Percentiles rank a stretch among this genome's conserved stretches.
These are phyloP conservation scores for Strobilomyces confusus DNA, from an alignment of 768 basidiomycete species.

Conservation along the genomic window DNA sequence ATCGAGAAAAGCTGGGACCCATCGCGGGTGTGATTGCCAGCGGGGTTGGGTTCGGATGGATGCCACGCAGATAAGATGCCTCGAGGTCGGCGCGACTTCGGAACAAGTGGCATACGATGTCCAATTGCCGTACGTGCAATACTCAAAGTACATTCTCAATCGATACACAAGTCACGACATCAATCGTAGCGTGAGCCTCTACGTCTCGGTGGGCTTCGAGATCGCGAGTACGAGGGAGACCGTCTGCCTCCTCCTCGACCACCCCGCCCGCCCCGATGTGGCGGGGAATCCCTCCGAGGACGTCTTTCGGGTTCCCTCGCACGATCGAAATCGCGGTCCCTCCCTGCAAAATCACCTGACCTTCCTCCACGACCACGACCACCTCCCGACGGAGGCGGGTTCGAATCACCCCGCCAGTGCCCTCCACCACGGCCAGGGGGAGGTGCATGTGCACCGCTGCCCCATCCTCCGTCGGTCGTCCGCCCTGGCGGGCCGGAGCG, in stretches of 20 bases:
- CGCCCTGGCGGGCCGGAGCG: conserved; percentile 34
- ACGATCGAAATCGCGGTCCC: conserved; percentile 37
- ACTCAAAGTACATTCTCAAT: no score
- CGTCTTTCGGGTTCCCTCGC: conserved; percentile 45
- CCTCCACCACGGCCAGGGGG: conserved; percentile 53
- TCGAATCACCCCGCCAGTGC: conserved; percentile 73
- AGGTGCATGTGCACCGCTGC: conserved; percentile 34
- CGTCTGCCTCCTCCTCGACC: conserved; percentile 41
- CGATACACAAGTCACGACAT: conserved; percentile 9
- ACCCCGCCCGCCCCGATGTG: conserved; percentile 43
- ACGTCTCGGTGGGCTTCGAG: conserved; percentile 41
- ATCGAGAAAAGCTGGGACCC: conserved; percentile 25
- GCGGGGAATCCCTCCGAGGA: conserved; percentile 46
- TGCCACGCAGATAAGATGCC: conserved; percentile 7
- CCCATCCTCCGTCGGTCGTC: conserved; percentile 50
- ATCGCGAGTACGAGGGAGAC: conserved; percentile 35
- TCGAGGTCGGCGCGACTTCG: not conserved
- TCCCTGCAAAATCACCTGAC: conserved; percentile 30
- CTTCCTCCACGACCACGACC: conserved; percentile 43
- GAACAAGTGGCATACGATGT: not conserved
- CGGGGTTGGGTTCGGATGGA: not conserved
- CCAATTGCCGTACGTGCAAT: no score
- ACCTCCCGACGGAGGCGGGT: conserved; percentile 40
- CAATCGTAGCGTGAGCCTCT: conserved; percentile 32
- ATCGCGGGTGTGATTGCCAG: conserved; percentile 8